Evolutionary conservation across 208 protist species (phyloP), one percentile per base, ranked within the genome.

Genomic region (Endotrypanum monterogeii): DNA sequence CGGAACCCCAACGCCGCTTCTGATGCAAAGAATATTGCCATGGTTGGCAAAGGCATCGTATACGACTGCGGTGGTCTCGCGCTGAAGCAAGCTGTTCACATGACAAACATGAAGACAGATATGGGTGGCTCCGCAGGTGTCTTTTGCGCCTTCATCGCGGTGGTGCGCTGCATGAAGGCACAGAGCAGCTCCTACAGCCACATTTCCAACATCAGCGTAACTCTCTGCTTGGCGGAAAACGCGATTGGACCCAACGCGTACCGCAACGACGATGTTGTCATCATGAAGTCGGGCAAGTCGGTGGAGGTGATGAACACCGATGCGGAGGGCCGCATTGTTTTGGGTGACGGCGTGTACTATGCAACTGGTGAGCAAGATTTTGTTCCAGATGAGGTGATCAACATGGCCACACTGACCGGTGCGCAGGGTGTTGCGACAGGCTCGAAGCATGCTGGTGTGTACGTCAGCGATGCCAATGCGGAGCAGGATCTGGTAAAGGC

Each of bases 361-460:
- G 93, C 92, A 35, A 89, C 84, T 1, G 62, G 82, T 66, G 85
- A 86, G 37, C 81, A 92, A 51, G 65, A 86, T 63, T 90, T 95
- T n/a, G 79, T 83, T 32, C 92, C 95, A 14, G 82, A 91, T 71
- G 69, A 88, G 66, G 14, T 98, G 52, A 82, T 98, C 57, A 86
- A 96, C 77, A 95, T 97, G 85, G 95, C 95, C 18, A 98, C 95
- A 23, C 83, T 98, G 56, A 98, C 95, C 23, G 95, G 95, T 60
- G 92, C 94, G n/a, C 94, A 97, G 79, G 87, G 88, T 41, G 83
- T 95, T 57, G 87, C 93, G 20, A 96, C 91, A 5, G 93, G 93
- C 44, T 76, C 79, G 71, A 79, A 83, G 61, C 89, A 94, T 73
- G 91, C 90, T n/a, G 91, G 85, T 30, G 74, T 97, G 18, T 94